Evolutionary conservation across 768 basidiomycete species (phyloP), one percentile per base, ranked within the genome.

Genomic region (Kwoniella heveanensis): DNA sequence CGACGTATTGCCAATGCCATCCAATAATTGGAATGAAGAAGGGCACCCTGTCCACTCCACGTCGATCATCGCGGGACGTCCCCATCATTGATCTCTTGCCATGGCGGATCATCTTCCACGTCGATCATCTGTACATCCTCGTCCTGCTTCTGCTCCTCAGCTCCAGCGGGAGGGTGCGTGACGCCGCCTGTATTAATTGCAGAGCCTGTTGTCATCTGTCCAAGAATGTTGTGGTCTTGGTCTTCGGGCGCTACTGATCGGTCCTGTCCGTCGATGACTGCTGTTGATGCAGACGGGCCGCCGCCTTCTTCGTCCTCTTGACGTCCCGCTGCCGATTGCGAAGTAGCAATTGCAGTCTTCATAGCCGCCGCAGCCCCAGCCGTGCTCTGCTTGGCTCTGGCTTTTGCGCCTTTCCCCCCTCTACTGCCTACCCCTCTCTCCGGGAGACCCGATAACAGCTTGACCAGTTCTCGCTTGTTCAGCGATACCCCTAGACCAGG

Each of bases 81-180:
- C 26, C 51, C 60, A 44, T 61, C 32, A 8, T 19, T 22, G 19
- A 62, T 25, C 30, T 55, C 60, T 6, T 54, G 46, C 60, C 60
- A 62, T 1, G 60, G 60, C 19, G 60, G 60, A 56, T 62, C 60
- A 50, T 62, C 54, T 36, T 62, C 60, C 24, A 54, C 53, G 26
- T 55, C 53, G 3, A 32, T 22, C 58, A 60, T 52, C 24, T n/a
- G 49, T 17, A 39, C n/a, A 36, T 60, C 58, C 56, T n/a, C 26
- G 19, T 19, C 44, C 55, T 13, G 10, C 44, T 47, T 47, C 27
- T 48, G 32, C 12, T 47, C 27, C 30, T 57, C 56, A 51, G 17
- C 57, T 2, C 30, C 19, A 12, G 46, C 46, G 19, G 7, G 19
- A 22, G 15, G 19, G 8, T 19, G n/a, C n/a, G n/a, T n/a, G n/a